Evolutionary conservation across 2,329 filamentous ascomycete species (phyloP).

Genomic region (Zasmidium cellare): DNA sequence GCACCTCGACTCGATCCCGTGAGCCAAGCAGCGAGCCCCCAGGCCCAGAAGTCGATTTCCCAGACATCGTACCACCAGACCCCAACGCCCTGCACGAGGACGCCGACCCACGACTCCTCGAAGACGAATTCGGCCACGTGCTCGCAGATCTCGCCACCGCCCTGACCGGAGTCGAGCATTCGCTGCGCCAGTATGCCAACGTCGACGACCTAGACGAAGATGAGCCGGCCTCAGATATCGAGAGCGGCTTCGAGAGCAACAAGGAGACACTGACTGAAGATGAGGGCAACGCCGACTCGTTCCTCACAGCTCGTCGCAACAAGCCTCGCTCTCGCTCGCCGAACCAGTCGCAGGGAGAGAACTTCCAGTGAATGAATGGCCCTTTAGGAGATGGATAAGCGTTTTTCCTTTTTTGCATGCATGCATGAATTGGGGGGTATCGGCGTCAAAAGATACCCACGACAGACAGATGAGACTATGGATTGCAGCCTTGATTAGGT

Average conservation of each 20-base stretch:
- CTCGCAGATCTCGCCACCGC: constrained; percentile 26
- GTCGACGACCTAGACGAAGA: constrained; percentile 16
- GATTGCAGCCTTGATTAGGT: too few species aligned
- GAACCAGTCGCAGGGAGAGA: too few species aligned
- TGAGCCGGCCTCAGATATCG: constrained; percentile 18
- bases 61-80: constrained; percentile 29
- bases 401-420: too few species aligned
- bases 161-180: constrained; percentile 13
- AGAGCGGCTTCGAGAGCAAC: constrained; percentile 23
- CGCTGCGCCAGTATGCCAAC: constrained; percentile 14
- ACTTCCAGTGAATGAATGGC: too few species aligned
- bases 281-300: constrained; percentile 7
- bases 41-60: constrained; percentile 30
- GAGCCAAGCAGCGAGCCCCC: constrained; percentile 18
- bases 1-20: constrained; percentile 16
- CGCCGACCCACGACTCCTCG: constrained; percentile 29
- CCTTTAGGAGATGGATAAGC: too few species aligned
- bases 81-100: constrained; percentile 32
- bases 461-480: too few species aligned
- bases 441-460: too few species aligned
- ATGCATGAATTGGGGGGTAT: too few species aligned
- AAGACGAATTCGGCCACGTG: constrained; percentile 31
- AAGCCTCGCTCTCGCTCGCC: constrained; percentile 3
- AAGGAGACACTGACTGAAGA: constrained; percentile 21
- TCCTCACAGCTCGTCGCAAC: constrained; percentile 10